Percentiles rank a stretch among this genome's conserved stretches.
Conservation (phyloP, 108 stramenopile species). For the Pseudonitzschia multistriata region DNA sequence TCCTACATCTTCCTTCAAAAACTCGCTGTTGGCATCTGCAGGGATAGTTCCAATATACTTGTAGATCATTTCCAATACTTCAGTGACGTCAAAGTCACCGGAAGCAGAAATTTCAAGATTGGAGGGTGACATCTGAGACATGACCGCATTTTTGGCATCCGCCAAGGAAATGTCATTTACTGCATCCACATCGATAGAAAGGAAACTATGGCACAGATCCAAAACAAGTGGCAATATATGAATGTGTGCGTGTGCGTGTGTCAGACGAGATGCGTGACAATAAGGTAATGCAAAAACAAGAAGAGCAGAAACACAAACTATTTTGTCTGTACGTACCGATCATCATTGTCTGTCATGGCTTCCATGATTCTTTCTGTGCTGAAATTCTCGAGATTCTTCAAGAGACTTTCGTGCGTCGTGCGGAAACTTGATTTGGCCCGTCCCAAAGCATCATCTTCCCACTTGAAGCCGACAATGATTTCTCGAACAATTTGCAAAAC, state of each 20-base stretch:
- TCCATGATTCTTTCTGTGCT: constrained; percentile 85
- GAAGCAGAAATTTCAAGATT: constrained; percentile 90
- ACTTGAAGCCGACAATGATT: constrained; percentile 90
- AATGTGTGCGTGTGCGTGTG: background rate
- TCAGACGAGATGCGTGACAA: background rate
- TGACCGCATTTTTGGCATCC: constrained; percentile 86
- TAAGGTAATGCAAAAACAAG: background rate
- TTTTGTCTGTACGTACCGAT: constrained; percentile 48
- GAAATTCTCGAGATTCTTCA: constrained; percentile 84
- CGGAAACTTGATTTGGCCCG: constrained; percentile 90
- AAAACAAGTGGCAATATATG: background rate
- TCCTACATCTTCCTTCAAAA: constrained; percentile 40
- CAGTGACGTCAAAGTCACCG: constrained; percentile 94
- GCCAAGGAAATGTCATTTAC: constrained; percentile 84
- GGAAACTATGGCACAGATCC: constrained; percentile 49
- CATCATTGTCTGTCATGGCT: constrained; percentile 66
- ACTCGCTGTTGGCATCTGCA: constrained; percentile 71
- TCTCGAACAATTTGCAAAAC: constrained; percentile 92
- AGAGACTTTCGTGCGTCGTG: constrained; percentile 79
- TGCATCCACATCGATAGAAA: constrained; percentile 83
- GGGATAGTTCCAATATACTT: constrained; percentile 95
- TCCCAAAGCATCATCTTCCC: constrained; percentile 95
- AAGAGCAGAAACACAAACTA: too few relatives aligned
- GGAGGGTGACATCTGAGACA: constrained; percentile 84
- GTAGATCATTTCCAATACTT: constrained; percentile 87